Evolutionary conservation across 2,329 filamentous ascomycete genomes (phyloP), one percentile per base, ranked within the genome.

Genomic region (Tympanopsis confertula): DNA sequence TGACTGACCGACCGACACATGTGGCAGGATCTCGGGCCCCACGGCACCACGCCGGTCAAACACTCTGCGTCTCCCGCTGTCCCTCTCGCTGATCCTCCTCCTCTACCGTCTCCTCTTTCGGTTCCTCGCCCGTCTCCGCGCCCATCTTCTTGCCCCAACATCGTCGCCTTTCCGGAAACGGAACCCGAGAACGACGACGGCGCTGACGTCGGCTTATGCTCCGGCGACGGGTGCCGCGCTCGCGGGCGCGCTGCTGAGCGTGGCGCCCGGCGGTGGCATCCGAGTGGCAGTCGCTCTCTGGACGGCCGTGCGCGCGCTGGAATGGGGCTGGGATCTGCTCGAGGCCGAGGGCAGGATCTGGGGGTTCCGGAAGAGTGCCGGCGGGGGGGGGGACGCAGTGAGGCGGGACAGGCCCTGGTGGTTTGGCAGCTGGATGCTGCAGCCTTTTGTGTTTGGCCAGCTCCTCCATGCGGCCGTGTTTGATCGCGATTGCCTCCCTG

Each of bases 41-140:
- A 12, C n/a, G n/a, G n/a, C n/a, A 39, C 45, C 55, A 13, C 61
- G 55, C 29, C 47, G 53, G 14, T 52, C 66, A 1, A 42, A 68
- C n/a, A 56, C 62, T 45, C 64, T 74, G 38, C 68, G 74, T 37
- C 59, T 78, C 28, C 73, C 74, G 4, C 56, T 70, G 28, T 74
- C 74, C 1, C 61, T 79, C 19, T 72, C 74, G 12, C 56, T 75
- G 13, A 68, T 79, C 39, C 62, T 81, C 26, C 67, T 80, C 41
- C 68, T 78, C 48, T 73, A 81, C 49, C 68, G 76, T 20, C 61
- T 78, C n/a, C 62, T 80, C 4, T 66, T 72, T 49, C 74, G 76
- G 40, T 77, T 79, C 57, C 74, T 80, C 50, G 55, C 61, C 15
- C 64, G 69, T 17, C 56, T 80, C 14, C 69, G 76, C 30, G 61